Evolutionary conservation across 768 basidiomycete species (phyloP).

Genomic region (Termitomyces titanicus): DNA sequence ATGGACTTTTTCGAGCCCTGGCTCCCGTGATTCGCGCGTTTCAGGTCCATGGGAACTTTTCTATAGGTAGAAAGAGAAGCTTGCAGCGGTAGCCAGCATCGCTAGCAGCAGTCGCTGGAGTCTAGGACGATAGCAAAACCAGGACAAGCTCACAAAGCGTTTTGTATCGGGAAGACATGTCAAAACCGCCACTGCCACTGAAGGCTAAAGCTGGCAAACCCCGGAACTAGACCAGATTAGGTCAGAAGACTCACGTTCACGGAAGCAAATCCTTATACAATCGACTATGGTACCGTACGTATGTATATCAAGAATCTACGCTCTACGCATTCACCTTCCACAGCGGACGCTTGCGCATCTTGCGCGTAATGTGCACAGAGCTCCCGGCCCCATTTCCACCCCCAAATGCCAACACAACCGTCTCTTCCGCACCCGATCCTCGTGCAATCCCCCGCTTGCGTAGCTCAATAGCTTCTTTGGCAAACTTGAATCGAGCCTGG

Average conservation of each 20-base stretch:
- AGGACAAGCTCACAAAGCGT: constrained; percentile 4
- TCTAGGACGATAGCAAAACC: constrained; percentile 6
- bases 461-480: constrained; percentile 83
- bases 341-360: constrained; percentile 79
- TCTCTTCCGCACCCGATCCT: constrained; percentile 74
- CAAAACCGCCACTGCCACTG: constrained; percentile 36
- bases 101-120: constrained; percentile 2
- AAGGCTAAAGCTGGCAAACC: constrained; percentile 34
- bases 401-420: constrained; percentile 89
- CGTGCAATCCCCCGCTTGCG: constrained; percentile 77
- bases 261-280: constrained; percentile 12
- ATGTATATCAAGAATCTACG: not conserved
- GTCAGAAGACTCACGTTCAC: constrained; percentile 26
- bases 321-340: constrained; percentile 78
- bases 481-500: constrained; percentile 88
- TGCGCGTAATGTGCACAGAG: constrained; percentile 84
- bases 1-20: constrained; percentile 37
- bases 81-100: not conserved
- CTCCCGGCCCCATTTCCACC: constrained; percentile 64
- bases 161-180: constrained; percentile 28
- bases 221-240: constrained; percentile 27
- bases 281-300: no score
- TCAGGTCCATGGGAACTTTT: constrained; percentile 48
- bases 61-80: constrained; percentile 44
- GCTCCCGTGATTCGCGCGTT: constrained; percentile 50